Conservation (phyloP, 305 asterid genomes). For the Fraxinus ornus region DNA sequence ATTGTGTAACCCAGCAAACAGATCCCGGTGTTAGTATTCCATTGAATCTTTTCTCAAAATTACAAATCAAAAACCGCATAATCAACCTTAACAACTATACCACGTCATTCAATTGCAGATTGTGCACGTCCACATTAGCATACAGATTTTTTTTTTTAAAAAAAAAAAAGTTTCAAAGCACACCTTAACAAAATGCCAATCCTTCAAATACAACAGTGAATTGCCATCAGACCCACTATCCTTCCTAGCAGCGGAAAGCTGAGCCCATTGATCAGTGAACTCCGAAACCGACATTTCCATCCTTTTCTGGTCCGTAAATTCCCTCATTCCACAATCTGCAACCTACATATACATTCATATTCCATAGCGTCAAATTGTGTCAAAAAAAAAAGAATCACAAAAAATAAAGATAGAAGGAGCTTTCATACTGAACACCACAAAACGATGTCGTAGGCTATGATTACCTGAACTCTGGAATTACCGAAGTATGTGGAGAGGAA, state of each 20-base stretch:
- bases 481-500: conserved; percentile 71
- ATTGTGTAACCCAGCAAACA: not conserved
- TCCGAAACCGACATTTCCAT: conserved; percentile 76
- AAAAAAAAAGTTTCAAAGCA: not conserved
- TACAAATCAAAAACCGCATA: not conserved
- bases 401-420: not conserved
- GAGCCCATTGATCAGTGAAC: conserved; percentile 54
- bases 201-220: conserved; percentile 73
- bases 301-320: conserved; percentile 81
- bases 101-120: not conserved
- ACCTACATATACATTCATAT: conserved; percentile 42
- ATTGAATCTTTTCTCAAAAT: not conserved
- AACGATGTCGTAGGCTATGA: conserved; percentile 4
- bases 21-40: not conserved
- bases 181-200: conserved; percentile 97
- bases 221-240: conserved; percentile 32
- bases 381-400: not conserved
- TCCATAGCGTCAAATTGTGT: not conserved
- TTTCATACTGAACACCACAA: not conserved
- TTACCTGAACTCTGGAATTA: conserved; percentile 77
- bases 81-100: not conserved
- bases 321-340: conserved; percentile 80
- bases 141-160: no score
- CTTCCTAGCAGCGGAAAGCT: conserved; percentile 26
- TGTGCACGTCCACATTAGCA: not conserved